Conservation (phyloP, 495 filamentous ascomycete genomes). For the Penicillium robsamsonii region DNA sequence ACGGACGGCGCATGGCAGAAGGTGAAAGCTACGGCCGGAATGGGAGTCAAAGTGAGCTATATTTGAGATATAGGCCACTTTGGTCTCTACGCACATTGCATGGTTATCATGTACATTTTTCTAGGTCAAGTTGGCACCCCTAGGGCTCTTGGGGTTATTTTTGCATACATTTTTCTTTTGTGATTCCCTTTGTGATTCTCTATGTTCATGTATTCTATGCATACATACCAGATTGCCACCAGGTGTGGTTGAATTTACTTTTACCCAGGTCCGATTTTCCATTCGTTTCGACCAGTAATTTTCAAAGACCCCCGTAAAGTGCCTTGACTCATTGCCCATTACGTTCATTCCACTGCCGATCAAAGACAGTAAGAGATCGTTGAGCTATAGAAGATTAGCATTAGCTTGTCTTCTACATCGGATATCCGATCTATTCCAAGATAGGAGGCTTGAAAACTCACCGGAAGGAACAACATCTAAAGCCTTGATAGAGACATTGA, state of each 20-base stretch:
- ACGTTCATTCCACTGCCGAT: constrained; percentile 21
- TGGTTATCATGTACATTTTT: constrained; percentile 22
- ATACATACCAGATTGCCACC: constrained; percentile 11
- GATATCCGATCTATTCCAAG: no score
- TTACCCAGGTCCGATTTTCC: background rate
- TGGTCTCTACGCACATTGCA: constrained; percentile 11
- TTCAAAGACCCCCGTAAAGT: background rate
- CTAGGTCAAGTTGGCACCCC: constrained; percentile 1
- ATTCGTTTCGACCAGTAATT: background rate
- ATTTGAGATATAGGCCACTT: constrained; percentile 52
- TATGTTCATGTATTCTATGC: constrained; percentile 12
- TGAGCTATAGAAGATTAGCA: constrained; percentile 7
- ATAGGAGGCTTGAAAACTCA: no score
- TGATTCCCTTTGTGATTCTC: constrained; percentile 26
- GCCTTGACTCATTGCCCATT: background rate
- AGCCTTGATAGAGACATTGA: no score
- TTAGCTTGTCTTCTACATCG: no score
- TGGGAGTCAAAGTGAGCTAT: constrained; percentile 98
- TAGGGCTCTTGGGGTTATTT: background rate
- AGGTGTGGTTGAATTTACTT: constrained; percentile 5
- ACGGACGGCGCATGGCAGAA: constrained; percentile 76
- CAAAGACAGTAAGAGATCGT: constrained; percentile 20
- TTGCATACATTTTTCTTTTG: constrained; percentile 26
- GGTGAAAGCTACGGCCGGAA: constrained; percentile 79
- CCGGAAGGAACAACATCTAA: no score